Evolutionary conservation across 2,329 filamentous ascomycete genomes (phyloP).

Genomic region (Tolypocladium pustulatum): DNA sequence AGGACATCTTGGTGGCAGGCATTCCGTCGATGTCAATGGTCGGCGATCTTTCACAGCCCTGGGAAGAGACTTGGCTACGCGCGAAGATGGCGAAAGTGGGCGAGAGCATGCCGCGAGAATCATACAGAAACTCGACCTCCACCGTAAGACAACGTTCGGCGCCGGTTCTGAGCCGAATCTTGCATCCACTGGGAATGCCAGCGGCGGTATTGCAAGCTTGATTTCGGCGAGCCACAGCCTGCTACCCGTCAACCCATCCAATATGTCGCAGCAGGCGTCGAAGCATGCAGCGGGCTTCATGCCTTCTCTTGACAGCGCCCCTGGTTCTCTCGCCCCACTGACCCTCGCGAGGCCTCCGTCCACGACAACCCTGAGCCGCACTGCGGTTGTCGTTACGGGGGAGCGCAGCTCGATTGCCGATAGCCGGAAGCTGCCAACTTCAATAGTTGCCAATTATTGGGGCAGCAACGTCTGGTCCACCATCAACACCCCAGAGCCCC

Average conservation of each 20-base stretch:
- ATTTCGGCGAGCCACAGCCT: constrained; percentile 78
- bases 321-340: constrained; percentile 64
- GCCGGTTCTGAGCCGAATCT: constrained; percentile 27
- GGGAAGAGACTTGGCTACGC: constrained; percentile 29
- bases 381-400: constrained; percentile 69
- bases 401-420: constrained; percentile 62
- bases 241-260: constrained; percentile 47
- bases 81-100: constrained; percentile 62
- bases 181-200: constrained; percentile 27
- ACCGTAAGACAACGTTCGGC: constrained; percentile 63
- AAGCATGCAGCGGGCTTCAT: constrained; percentile 19
- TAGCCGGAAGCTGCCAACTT: constrained; percentile 66
- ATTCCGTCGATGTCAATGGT: constrained; percentile 60
- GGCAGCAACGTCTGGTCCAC: constrained; percentile 68
- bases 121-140: constrained; percentile 85
- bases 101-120: constrained; percentile 78
- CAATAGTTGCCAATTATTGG: constrained; percentile 89
- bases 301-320: constrained; percentile 31
- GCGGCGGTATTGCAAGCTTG: constrained; percentile 67
- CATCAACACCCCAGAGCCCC: constrained; percentile 14
- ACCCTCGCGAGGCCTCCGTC: constrained; percentile 78
- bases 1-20: constrained; percentile 39
- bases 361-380: constrained; percentile 76
- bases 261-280: constrained; percentile 15
- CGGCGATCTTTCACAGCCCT: constrained; percentile 47